Base-by-base conservation (phyloP, 768 basidiomycete species). In the Amanita molliuscula region DNA sequence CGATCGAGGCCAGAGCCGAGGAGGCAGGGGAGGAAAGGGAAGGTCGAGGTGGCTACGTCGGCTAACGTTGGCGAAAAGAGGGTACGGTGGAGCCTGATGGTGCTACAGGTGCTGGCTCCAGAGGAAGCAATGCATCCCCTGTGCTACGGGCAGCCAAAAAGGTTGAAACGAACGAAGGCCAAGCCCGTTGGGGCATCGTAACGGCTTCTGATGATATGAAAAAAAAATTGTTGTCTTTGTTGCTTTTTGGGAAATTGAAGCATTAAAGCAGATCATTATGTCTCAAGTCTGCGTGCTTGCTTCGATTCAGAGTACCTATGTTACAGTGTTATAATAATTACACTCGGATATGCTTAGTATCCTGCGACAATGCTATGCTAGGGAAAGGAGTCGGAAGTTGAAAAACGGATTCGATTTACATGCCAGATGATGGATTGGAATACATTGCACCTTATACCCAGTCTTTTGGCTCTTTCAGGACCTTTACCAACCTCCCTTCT, bases 1-100 rank as follows among this genome's bases (percentile, higher is more conserved):
- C n/a, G 62, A 59, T 8, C 54, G 45, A 23, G 62, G 62, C 21
- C 25, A 52, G 20, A 59, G 62, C 26, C 49, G 58, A 4, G 57
- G 62, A 8, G 57, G 61, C 3, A 53, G 59, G 28, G 56, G 61
- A 21, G 62, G 64, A 10, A 56, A 63, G 3, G 63, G 65, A n/a
- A 21, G 54, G 65, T 13, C 65, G 67, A 8, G 55, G 69, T 1
- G 61, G 71, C 26, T 62, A 67, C n/a, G 59, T 70, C 6, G 3
- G 78, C 77, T 36, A 68, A 69, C 51, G 62, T 68, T 1, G 85
- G 84, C 25, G 84, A 84, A 55, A 90, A 90, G 69, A 71, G 87
- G 52, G 84, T 34, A 80, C 74, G 1, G 71, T 85, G 0, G 87
- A 88, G 59, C 86, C 85, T 1, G 87, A 88, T 58, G 87, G 86